Conservation (phyloP, 176 grass and related monocot species). For the Oryza meridionalis region DNA sequence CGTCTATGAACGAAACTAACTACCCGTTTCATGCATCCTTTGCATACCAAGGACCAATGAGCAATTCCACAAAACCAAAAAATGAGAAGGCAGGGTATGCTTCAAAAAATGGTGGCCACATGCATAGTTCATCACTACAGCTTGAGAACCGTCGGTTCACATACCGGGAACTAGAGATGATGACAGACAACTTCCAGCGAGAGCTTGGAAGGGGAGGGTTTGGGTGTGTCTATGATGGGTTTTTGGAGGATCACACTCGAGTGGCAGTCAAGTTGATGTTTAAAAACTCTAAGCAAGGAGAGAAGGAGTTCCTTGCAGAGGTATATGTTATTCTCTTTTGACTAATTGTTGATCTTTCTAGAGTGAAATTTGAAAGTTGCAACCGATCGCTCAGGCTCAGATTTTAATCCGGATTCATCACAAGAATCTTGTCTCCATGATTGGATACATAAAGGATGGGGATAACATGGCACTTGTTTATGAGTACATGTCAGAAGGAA, state of each 20-base stretch:
- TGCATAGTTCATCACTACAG: not conserved
- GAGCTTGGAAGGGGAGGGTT: slow-evolving; percentile 67
- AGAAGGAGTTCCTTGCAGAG: slow-evolving; percentile 65
- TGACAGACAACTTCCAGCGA: slow-evolving; percentile 61
- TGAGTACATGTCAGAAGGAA: slow-evolving; percentile 75
- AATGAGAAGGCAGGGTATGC: not conserved
- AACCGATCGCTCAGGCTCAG: slow-evolving; percentile 41
- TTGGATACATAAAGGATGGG: slow-evolving; percentile 73
- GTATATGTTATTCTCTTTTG: slow-evolving; percentile 15
- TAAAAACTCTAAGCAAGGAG: slow-evolving; percentile 52
- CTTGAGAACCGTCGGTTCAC: slow-evolving; percentile 63
- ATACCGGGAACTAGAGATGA: slow-evolving; percentile 45
- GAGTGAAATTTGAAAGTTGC: not conserved
- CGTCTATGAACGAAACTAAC: not conserved
- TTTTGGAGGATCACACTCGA: slow-evolving; percentile 53
- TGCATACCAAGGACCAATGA: not conserved
- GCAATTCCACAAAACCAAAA: not conserved
- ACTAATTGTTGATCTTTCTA: not conserved
- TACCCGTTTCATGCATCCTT: not conserved
- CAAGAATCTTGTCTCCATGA: slow-evolving; percentile 61
- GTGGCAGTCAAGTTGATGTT: slow-evolving; percentile 67
- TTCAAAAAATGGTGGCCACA: not conserved
- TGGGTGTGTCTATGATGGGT: slow-evolving; percentile 60
- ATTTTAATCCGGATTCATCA: slow-evolving; percentile 66
- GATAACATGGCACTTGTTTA: slow-evolving; percentile 64